Evolutionary conservation across 805 yeast species (phyloP), one percentile per base, ranked within the genome.

Genomic region (Ogataea chonburiensis): DNA sequence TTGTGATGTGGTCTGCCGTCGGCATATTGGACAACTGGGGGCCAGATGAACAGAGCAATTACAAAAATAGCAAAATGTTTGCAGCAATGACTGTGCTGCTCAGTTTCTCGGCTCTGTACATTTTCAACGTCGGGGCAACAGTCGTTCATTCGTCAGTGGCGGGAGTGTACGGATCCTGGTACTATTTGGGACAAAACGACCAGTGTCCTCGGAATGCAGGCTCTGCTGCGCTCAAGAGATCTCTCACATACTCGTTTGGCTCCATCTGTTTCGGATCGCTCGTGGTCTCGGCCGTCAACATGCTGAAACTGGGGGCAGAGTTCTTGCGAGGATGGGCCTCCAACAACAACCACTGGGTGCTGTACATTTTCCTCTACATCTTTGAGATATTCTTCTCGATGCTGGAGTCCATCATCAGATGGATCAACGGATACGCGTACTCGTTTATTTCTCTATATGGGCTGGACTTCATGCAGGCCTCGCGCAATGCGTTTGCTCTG

Each of bases 91-190:
- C 73, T 68, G 52, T 86, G 15, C 79, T 75, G 58, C 74, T 82
- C 5, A 75, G 86, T 46, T 86, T 89, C 58, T 82, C 91, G 5
- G 93, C 93, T 11, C 84, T 74, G 55, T 84, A 78, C 59, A 76
- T 86, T 42, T 71, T 91, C n/a, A n/a, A n/a, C n/a, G n/a, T n/a
- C n/a, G n/a, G n/a, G n/a, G n/a, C 79, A 63, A 86, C 82, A 50
- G 72, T 86, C 12, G 77, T 86, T 24, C 94, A 89, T 53, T 82
- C 81, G 12, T 77, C 89, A 0, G 77, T 86, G 22, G 71, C 91
- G 12, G 95, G 95, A 19, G 77, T 87, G 14, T 89, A 75, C 56
- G 96, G 96, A 8, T 76, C 91, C 8, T 89, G 96, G 96, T 88
- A 86, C 60, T 89, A 86, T 60, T 72, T 84, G 55, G 46, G 51